Evolutionary conservation across 768 basidiomycete genomes (phyloP), one percentile per base, ranked within the genome.

Genomic region (Agaricus sinodeliciosus): DNA sequence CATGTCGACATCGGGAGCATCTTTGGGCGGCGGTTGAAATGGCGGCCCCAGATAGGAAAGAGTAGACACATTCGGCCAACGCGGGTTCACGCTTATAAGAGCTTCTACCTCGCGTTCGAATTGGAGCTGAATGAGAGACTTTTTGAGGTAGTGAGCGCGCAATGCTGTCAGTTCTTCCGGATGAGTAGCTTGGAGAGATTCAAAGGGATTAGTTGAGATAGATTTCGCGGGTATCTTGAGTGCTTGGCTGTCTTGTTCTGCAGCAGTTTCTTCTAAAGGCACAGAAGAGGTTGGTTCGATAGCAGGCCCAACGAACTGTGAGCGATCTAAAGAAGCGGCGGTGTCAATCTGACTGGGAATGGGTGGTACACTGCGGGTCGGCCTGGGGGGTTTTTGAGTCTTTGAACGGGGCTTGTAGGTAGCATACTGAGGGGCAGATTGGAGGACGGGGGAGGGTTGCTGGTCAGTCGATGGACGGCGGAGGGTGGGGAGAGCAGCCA

Each of bases 141-240:
- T 98, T 76, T 98, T 99, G 66, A 99, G 89, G 69, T 99, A 99
- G 65, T 99, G 96, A 3, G 94, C 93, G 40, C 94, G 86, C 44
- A 94, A 72, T 11, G 95, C 90, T 1, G 92, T 90, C 45, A 97
- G 81, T 47, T 72, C 68, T 15, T 45, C 43, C 34, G 52, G 46
- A 39, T 54, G 19, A 18, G n/a, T 47, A 22, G 28, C 52, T 9
- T 48, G 34, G 6, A 54, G 31, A 16, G 52, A 37, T 54, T 54
- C 45, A 9, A 54, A 31, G 19, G 52, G 52, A 34, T 43, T 42
- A 41, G 37, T n/a, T 18, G 46, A 45, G 27, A 48, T 18, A 7
- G 39, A 6, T 48, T 48, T 54, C 34, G 19, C 9, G 16, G 31
- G 45, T 34, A 35, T 37, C 12, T 27, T 39, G 16, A 18, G 28